Evolutionary conservation across 2,329 filamentous ascomycete species (phyloP).

Genomic region (Penicillium oxalicum): DNA sequence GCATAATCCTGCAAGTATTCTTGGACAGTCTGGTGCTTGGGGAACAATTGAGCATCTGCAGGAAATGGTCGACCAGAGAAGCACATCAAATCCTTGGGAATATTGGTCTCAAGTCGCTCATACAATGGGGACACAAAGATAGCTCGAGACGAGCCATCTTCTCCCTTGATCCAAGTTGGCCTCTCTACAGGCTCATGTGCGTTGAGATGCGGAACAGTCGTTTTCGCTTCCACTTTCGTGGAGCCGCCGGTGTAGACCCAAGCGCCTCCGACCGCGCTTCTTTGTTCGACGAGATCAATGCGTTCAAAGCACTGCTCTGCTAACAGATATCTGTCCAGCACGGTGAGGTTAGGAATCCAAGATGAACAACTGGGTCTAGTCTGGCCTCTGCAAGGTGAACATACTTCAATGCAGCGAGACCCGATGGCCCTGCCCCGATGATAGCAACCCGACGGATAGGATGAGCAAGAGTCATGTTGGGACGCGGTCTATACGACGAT

Average conservation of each 20-base stretch:
- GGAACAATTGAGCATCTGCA: conserved; percentile 63
- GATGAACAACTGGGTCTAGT: background rate
- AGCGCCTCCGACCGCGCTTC: conserved; percentile 67
- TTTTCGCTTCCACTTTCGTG: conserved; percentile 37
- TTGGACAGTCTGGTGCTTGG: conserved; percentile 63
- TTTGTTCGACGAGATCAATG: conserved; percentile 78
- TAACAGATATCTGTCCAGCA: conserved; percentile 54
- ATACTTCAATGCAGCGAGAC: conserved; percentile 68
- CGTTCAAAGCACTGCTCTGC: conserved; percentile 64
- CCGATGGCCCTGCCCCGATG: conserved; percentile 75
- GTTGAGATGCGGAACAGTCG: conserved; percentile 62
- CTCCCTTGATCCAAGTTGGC: conserved; percentile 47
- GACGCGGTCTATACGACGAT: too few species aligned
- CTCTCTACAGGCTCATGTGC: conserved; percentile 56
- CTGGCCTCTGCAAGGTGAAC: conserved; percentile 2
- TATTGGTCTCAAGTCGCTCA: conserved; percentile 76
- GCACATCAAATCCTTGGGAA: conserved; percentile 73
- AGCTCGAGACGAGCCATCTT: conserved; percentile 36
- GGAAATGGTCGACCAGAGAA: conserved; percentile 68
- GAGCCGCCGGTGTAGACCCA: conserved; percentile 69
- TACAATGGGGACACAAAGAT: conserved; percentile 81
- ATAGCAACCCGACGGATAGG: conserved; percentile 55
- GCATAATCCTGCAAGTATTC: conserved; percentile 70
- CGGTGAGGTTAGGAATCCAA: conserved; percentile 16
- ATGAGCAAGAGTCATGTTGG: conserved; percentile 17